Evolutionary conservation across 2,329 filamentous ascomycete genomes (phyloP), one percentile per base, ranked within the genome.

Genomic region (Beauveria caledonica): DNA sequence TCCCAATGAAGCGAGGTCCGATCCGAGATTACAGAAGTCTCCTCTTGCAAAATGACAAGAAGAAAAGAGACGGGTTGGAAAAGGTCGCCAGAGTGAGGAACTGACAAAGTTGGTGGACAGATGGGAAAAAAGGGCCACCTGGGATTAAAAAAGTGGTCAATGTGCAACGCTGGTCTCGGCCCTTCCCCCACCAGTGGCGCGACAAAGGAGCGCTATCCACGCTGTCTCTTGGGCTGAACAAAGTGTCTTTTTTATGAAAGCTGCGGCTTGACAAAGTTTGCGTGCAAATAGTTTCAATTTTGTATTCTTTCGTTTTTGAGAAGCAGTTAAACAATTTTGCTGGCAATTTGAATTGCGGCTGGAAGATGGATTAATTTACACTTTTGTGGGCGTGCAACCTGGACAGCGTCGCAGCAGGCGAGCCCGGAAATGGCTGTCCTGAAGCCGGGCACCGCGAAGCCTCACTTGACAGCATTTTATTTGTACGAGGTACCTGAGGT

Each of bases 131-230:
- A 46, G 42, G 48, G 58, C 50, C 56, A 51, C 39, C 39, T 58
- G 56, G 58, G 44, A 29, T 40, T 49, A 55, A 60, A 60, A 55
- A 55, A 55, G 58, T 60, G 58, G 58, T 60, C 44, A 49, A 60
- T 58, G 55, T 62, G 54, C 53, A 57, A 50, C 27, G 40, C 44
- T 62, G 60, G 54, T 62, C 48, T 60, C 15, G 46, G 54, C 53
- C 60, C 60, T 61, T 61, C 60, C 57, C 45, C 39, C 50, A 54
- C 51, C 53, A 57, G 56, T 36, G 48, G 46, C 46, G 36, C 25
- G 19, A 29, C n/a, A 36, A 36, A 58, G 2, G 55, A 53, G 56
- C 33, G n/a, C 27, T 48, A 17, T 19, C 27, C n/a, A 33, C 33
- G 10, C 19, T 39, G 44, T 21, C 44, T 19, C 25, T 23, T 33